These are phyloP conservation scores for Apodospora peruviana DNA, from an alignment of 495 filamentous ascomycete genomes.

Conservation along the genomic window DNA sequence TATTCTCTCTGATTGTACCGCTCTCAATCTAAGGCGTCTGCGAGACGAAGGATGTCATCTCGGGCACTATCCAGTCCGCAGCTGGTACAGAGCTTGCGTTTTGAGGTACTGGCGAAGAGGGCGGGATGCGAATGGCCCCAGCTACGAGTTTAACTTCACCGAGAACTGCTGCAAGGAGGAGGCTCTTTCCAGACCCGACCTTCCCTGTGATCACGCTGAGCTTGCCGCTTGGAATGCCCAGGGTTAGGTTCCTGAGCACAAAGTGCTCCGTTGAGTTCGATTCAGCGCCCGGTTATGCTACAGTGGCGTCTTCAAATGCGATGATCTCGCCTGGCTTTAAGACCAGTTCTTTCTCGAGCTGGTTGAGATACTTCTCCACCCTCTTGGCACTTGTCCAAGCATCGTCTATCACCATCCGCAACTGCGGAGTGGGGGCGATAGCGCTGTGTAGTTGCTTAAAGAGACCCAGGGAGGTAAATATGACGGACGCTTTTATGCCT, in stretches of 20 bases:
- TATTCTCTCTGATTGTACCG: conserved; percentile 49
- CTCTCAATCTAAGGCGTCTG: conserved; percentile 56
- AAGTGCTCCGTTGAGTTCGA: conserved; percentile 15
- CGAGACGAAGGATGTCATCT: conserved; percentile 55
- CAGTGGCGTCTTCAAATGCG: conserved; percentile 20
- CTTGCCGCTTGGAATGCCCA: conserved; percentile 52
- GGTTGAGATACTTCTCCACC: conserved; percentile 21
- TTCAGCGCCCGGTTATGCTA: conserved; percentile 20
- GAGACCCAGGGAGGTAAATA: conserved; percentile 24
- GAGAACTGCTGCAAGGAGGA: conserved; percentile 51
- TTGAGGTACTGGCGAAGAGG: conserved; percentile 23
- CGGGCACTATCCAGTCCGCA: conserved; percentile 57
- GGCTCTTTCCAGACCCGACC: conserved; percentile 55
- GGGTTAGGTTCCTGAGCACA: conserved; percentile 45
- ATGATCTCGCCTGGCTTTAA: conserved; percentile 11
- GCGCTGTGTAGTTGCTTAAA: conserved; percentile 26
- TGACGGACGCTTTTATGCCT: conserved; percentile 18
- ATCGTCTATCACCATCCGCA: conserved; percentile 20
- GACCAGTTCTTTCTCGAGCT: conserved; percentile 15
- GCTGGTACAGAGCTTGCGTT: conserved; percentile 20
- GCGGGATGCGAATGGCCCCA: conserved; percentile 41
- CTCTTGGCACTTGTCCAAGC: conserved; percentile 23
- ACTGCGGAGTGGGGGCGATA: conserved; percentile 12
- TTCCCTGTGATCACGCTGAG: conserved; percentile 55
- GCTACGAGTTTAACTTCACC: conserved; percentile 48